Evolutionary conservation across 306 rosid species (phyloP).

Genomic region (Casuarina glauca): DNA sequence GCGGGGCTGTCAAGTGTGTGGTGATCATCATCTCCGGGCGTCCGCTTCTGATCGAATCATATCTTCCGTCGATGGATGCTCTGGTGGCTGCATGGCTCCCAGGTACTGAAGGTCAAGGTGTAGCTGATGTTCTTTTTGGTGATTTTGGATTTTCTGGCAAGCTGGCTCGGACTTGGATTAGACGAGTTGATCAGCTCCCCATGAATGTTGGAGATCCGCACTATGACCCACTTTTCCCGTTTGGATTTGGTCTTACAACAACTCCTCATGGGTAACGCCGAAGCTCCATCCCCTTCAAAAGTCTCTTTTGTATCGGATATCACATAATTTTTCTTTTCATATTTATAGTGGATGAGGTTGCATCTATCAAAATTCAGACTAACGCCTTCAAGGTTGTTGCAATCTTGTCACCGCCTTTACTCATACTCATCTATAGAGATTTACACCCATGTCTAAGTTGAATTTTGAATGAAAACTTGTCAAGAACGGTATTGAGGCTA

Average conservation of each 20-base stretch:
- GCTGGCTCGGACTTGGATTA: conserved; percentile 7
- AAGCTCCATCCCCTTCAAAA: neutral
- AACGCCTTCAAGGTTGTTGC: neutral
- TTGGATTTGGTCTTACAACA: conserved; percentile 8
- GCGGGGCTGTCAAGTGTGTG: conserved; percentile 7
- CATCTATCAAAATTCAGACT: neutral
- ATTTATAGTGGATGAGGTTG: neutral
- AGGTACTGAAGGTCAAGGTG: conserved; percentile 7
- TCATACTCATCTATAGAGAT: too few species aligned
- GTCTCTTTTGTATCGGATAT: neutral
- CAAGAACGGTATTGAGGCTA: too few species aligned
- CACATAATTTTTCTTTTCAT: neutral
- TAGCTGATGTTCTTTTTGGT: conserved; percentile 8
- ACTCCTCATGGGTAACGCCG: neutral
- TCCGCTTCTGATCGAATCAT: conserved; percentile 6
- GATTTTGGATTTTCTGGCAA: conserved; percentile 7
- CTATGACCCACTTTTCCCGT: conserved; percentile 10
- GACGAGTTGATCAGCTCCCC: conserved; percentile 12
- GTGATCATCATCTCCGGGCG: conserved; percentile 1
- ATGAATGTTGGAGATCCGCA: conserved; percentile 9
- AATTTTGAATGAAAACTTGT: too few species aligned
- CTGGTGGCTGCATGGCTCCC: conserved; percentile 17
- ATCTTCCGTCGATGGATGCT: conserved; percentile 1
- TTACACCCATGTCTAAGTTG: too few species aligned
- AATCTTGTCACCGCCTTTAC: neutral